These are phyloP conservation scores for Dorcoceras hygrometricum DNA, from an alignment of 257 asterid genomes.

Conservation along the genomic window DNA sequence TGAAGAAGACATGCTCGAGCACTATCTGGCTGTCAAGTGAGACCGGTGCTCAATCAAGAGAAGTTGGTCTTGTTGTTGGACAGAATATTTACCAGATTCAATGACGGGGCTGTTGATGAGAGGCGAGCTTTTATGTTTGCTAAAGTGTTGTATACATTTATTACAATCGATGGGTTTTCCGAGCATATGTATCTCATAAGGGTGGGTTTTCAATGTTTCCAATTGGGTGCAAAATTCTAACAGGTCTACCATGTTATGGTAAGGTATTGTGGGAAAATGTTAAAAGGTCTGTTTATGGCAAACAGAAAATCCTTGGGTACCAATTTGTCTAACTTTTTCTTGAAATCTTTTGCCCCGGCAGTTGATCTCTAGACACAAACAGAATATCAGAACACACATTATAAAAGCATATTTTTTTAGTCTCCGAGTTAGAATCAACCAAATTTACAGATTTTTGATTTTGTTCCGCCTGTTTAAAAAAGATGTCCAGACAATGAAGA, in stretches of 20 bases:
- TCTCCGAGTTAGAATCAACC: too few species aligned
- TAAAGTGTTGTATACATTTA: not conserved
- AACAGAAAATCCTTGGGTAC: not conserved
- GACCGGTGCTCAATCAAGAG: conserved; percentile 39
- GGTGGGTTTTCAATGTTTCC: too few species aligned
- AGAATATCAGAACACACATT: not conserved
- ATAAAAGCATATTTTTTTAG: too few species aligned
- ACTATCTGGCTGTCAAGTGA: conserved; percentile 80
- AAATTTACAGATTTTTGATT: not conserved
- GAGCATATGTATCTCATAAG: not conserved
- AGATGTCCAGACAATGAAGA: not conserved
- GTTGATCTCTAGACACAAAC: not conserved
- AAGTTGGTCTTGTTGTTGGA: not conserved
- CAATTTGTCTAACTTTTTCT: not conserved
- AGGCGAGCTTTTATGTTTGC: not conserved
- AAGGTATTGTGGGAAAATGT: not conserved
- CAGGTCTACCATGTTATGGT: not conserved
- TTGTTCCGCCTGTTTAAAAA: too few species aligned
- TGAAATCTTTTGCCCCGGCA: too few species aligned
- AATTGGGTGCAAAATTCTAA: too few species aligned
- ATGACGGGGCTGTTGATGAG: not conserved
- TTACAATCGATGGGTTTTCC: not conserved
- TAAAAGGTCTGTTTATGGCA: not conserved
- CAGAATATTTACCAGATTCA: not conserved
- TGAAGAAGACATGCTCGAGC: conserved; percentile 95